Evolutionary conservation across 1,284 basidiomycete genomes (phyloP), one percentile per base, ranked within the genome.

Genomic region (Acaromyces ingoldii): DNA sequence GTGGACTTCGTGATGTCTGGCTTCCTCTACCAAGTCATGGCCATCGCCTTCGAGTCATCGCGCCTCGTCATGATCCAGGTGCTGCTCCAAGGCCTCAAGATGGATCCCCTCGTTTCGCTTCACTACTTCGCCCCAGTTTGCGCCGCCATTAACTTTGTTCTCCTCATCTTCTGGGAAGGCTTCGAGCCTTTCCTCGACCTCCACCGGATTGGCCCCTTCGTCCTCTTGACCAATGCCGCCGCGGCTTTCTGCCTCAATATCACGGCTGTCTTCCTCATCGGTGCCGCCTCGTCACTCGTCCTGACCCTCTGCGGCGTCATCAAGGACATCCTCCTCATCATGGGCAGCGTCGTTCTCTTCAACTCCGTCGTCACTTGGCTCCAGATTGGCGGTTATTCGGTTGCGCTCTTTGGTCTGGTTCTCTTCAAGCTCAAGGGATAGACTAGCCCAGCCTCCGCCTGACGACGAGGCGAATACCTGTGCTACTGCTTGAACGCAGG

Each of bases 1-100:
- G 78, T 89, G 26, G 81, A 81, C 53, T 96, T 96, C 76, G 85
- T 90, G 76, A 77, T 90, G 47, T 77, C 87, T 44, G 92, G 92
- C 19, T 97, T 97, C 81, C 66, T 89, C 45, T 77, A 71, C 69
- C 79, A 80, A 65, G 67, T 75, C 30, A 52, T 67, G 39, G 67
- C 52, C 29, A 66, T 65, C 45, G 74, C 84, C 82, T 91, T 92
- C 63, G 89, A 92, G 77, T 85, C 88, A 1, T 88, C 87, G 29
- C 85, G 92, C 45, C 83, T 97, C 17, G 91, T 97, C 39, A 91
- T 97, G 87, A 95, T 97, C 61, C 88, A 97, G 76, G 85, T 93
- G 53, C 83, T 97, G 37, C 82, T 97, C 2, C 92, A 97, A 76
- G 91, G 91, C 44, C 80, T 95, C 76, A 93, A 96, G 70, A 75